Evolutionary conservation across 805 yeast genomes (phyloP), one percentile per base, ranked within the genome.

Genomic region (Babjeviella inositovora): DNA sequence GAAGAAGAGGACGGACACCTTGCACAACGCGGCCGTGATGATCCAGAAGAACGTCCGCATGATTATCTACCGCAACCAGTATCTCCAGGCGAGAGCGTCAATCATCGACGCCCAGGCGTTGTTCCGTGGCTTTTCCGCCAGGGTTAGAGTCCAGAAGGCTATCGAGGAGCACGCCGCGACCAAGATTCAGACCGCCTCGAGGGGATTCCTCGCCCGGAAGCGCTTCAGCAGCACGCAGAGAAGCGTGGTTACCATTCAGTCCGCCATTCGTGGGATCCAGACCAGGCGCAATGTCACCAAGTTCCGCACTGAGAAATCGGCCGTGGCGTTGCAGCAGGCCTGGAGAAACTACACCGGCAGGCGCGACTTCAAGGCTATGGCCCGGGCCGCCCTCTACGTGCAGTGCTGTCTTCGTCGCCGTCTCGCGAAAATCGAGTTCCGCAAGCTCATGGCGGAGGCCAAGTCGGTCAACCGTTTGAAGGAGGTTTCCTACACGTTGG

Each of bases 401-500:
- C 98, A 90, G 48, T 67, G 85, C 21, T 61, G 71, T 36, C 54
- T 73, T 31, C 70, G 98, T 55, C 69, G 90, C 39, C 69, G 66
- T 30, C 50, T 58, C 28, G 99, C 99, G 13, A 55, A 55, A 31
- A 53, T 53, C 24, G 74, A 76, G 43, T 66, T 80, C 36, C 51
- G 54, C 32, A 50, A 57, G 27, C 57, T 82, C 45, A 79, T 70
- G 43, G 62, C 62, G n/a, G 97, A 90, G 33, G 94, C 96, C 15
- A 81, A 81, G 44, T 81, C 94, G 9, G 93, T 82, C 21, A 74
- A 75, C 43, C 92, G 76, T 42, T 64, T 81, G 55, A 70, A 81
- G 48, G 94, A 87, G 45, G 93, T 81, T 18, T 84, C 93, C 38
- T 90, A 82, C 52, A 70, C 77, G 45, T 64, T 92, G 39, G 99